A percentile compares a stretch with the other conserved stretches of the same genome.
Conservation (phyloP, 2,329 filamentous ascomycete genomes). For the Whalleya microplaca region DNA sequence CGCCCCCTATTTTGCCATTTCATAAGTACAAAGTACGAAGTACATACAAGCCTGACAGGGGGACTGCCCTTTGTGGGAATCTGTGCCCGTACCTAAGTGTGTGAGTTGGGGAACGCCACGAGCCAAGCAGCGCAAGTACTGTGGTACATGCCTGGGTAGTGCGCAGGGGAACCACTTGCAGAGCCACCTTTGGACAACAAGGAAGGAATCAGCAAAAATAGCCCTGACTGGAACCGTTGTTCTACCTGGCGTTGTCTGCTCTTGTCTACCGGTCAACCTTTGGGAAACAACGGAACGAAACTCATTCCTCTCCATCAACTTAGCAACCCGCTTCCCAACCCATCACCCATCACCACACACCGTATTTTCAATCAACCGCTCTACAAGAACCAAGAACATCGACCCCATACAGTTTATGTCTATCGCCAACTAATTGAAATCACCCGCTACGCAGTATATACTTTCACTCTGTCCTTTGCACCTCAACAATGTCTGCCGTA, state of each 20-base stretch:
- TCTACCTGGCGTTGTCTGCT: no score
- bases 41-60: no score
- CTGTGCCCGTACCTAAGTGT: no score
- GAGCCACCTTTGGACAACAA: slow-evolving; percentile 21
- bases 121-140: no score
- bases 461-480: slow-evolving; percentile 12
- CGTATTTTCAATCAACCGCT: neutral
- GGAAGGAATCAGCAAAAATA: slow-evolving; percentile 15
- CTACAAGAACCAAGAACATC: neutral
- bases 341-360: neutral
- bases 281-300: slow-evolving; percentile 13
- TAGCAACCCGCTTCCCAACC: no score
- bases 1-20: no score
- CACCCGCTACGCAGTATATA: slow-evolving; percentile 24
- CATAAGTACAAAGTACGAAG: no score
- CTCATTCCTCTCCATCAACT: slow-evolving; percentile 21
- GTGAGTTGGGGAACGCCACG: neutral
- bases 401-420: neutral
- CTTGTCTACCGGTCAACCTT: slow-evolving; percentile 22
- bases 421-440: slow-evolving; percentile 13
- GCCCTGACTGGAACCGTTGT: neutral
- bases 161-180: slow-evolving; percentile 11
- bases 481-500: slow-evolving; percentile 51
- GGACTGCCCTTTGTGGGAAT: no score
- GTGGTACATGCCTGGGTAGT: no score